phyloP scores from a whole-genome alignment of 371 early-diverging fungal genomes.

The Lichtheimia ornata region DNA sequence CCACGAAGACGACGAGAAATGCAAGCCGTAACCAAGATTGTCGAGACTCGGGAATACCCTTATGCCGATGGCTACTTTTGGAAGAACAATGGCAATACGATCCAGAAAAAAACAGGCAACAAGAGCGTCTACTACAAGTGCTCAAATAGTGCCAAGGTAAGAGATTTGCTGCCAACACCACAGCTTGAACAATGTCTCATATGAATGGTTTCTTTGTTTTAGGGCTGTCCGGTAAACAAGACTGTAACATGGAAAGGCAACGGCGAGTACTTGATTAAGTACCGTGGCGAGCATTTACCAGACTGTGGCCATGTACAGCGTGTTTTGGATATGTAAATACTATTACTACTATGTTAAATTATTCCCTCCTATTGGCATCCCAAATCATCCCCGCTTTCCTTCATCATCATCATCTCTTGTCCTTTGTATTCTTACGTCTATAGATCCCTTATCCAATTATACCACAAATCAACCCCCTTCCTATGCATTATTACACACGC shows the following conservation, averaged over 20 bases:
- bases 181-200: too few relatives aligned
- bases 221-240: conserved; percentile 56
- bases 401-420: too few relatives aligned
- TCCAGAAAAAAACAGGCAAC: conserved; percentile 61
- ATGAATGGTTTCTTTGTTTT: background rate
- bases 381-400: too few relatives aligned
- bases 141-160: conserved; percentile 48
- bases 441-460: too few relatives aligned
- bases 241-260: conserved; percentile 57
- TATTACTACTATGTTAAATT: background rate
- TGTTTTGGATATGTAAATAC: conserved; percentile 1
- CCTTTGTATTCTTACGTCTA: too few relatives aligned
- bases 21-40: conserved; percentile 61
- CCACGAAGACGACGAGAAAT: conserved; percentile 63
- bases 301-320: conserved; percentile 43
- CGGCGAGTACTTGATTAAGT: conserved; percentile 57
- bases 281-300: conserved; percentile 55
- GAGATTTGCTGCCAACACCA: too few relatives aligned
- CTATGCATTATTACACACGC: too few relatives aligned
- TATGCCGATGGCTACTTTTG: conserved; percentile 53
- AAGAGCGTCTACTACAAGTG: conserved; percentile 66
- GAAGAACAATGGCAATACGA: conserved; percentile 66
- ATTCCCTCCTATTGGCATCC: background rate
- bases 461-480: too few relatives aligned
- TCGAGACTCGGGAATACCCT: conserved; percentile 55